These are phyloP conservation scores for Trichophaea hybrida DNA, from an alignment of 2,329 filamentous ascomycete species.

Conservation along the genomic window DNA sequence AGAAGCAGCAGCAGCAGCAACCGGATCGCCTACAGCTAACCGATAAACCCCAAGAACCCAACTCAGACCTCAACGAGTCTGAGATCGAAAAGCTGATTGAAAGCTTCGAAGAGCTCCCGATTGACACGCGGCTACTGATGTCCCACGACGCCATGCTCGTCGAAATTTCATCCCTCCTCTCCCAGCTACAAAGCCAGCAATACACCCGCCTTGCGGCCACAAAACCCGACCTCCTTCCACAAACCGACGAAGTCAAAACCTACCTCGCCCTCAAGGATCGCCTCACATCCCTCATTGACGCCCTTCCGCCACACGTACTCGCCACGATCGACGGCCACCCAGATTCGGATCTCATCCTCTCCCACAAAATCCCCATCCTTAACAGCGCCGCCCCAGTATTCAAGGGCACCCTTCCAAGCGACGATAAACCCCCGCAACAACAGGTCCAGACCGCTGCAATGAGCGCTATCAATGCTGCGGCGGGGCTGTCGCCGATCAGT, in stretches of 20 bases:
- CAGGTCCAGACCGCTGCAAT: conserved; percentile 11
- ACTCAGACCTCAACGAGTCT: conserved; percentile 3
- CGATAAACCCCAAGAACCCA: background rate
- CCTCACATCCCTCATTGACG: conserved; percentile 13
- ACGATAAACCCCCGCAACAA: conserved; percentile 5
- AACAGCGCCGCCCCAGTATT: conserved; percentile 7
- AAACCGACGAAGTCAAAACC: conserved; percentile 10
- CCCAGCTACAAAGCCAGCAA: conserved; percentile 17
- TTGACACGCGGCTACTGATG: conserved; percentile 16
- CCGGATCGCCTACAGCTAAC: background rate
- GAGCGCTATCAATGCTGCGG: conserved; percentile 19
- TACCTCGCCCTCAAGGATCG: conserved; percentile 14
- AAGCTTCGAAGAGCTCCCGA: conserved; percentile 13
- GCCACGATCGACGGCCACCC: conserved; percentile 17
- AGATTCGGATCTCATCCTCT: conserved; percentile 13
- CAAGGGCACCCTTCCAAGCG: conserved; percentile 18
- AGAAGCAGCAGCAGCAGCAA: too few relatives aligned
- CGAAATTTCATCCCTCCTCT: conserved; percentile 15
- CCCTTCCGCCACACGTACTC: conserved; percentile 18
- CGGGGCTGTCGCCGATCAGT: conserved; percentile 15
- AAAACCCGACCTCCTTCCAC: conserved; percentile 2
- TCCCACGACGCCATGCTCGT: conserved; percentile 3
- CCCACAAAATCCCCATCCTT: conserved; percentile 12
- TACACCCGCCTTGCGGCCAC: conserved; percentile 15
- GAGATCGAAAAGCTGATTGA: conserved; percentile 7